Conservation (phyloP, 2,329 filamentous ascomycete species). For the Fusarium agapanthi region DNA sequence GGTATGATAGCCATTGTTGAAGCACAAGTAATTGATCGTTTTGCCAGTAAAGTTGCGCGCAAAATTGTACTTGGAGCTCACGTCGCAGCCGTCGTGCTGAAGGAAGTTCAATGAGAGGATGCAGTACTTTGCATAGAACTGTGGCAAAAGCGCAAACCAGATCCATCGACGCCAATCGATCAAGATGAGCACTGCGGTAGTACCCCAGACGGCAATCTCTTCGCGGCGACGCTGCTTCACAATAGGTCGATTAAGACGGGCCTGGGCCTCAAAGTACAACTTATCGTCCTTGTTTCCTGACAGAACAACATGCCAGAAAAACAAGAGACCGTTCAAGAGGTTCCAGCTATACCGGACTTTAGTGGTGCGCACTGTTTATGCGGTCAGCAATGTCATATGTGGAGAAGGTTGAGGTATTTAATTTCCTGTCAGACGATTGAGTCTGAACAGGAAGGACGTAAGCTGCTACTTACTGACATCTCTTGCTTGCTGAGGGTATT, state of each 20-base stretch:
- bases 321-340: constrained; percentile 5
- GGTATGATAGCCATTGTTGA: constrained; percentile 19
- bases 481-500: constrained; percentile 18
- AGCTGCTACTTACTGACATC: constrained; percentile 16
- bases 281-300: constrained; percentile 17
- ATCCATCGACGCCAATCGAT: constrained; percentile 20
- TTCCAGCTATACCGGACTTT: constrained; percentile 25
- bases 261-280: constrained; percentile 10
- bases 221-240: constrained; percentile 8
- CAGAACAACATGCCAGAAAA: constrained; percentile 15
- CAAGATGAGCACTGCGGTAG: neutral
- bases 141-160: constrained; percentile 9
- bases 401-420: neutral
- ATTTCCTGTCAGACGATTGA: neutral
- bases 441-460: neutral
- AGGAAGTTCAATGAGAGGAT: constrained; percentile 16
- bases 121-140: constrained; percentile 19
- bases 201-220: constrained; percentile 13
- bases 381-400: neutral
- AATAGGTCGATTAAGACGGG: constrained; percentile 12
- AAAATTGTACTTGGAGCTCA: constrained; percentile 22
- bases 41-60: constrained; percentile 10
- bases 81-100: constrained; percentile 16
- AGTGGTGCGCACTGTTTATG: constrained; percentile 12
- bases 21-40: constrained; percentile 6